These are phyloP conservation scores for Talaromyces atroroseus DNA, from an alignment of 2,329 filamentous ascomycete genomes.

Conservation along the genomic window DNA sequence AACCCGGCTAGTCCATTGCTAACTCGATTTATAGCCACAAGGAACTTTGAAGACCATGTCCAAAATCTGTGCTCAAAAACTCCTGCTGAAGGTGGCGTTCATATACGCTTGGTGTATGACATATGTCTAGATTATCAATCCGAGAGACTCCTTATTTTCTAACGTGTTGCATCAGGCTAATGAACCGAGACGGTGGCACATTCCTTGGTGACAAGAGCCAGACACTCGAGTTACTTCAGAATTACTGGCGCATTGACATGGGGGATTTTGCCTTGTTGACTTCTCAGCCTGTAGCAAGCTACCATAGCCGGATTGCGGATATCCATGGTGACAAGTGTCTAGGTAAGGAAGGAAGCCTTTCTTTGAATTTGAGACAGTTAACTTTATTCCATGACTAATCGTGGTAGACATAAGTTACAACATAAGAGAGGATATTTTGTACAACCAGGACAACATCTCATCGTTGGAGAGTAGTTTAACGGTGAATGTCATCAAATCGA, in stretches of 20 bases:
- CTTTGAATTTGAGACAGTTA: background rate
- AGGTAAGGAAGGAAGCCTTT: background rate
- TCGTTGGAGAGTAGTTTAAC: conserved; percentile 15
- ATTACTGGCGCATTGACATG: conserved; percentile 14
- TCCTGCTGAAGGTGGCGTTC: conserved; percentile 4
- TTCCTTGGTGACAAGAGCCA: conserved; percentile 7
- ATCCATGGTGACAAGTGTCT: conserved; percentile 4
- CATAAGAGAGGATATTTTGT: conserved; percentile 17
- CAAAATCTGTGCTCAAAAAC: background rate
- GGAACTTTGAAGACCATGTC: conserved; percentile 13
- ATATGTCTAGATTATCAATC: background rate
- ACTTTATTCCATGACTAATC: background rate
- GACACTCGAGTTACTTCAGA: conserved; percentile 1
- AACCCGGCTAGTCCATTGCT: background rate
- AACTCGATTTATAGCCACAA: conserved; percentile 1
- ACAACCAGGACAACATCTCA: conserved; percentile 15
- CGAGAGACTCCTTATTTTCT: background rate
- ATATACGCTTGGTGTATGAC: conserved; percentile 13
- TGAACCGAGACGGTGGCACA: conserved; percentile 11
- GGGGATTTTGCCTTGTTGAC: conserved; percentile 11
- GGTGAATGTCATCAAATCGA: conserved; percentile 15
- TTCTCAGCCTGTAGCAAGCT: conserved; percentile 11
- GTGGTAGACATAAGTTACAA: conserved; percentile 18
- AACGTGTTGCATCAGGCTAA: background rate
- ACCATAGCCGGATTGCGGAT: conserved; percentile 11